Conservation (phyloP, 768 basidiomycete genomes). For the Infundibulicybe gibba region DNA sequence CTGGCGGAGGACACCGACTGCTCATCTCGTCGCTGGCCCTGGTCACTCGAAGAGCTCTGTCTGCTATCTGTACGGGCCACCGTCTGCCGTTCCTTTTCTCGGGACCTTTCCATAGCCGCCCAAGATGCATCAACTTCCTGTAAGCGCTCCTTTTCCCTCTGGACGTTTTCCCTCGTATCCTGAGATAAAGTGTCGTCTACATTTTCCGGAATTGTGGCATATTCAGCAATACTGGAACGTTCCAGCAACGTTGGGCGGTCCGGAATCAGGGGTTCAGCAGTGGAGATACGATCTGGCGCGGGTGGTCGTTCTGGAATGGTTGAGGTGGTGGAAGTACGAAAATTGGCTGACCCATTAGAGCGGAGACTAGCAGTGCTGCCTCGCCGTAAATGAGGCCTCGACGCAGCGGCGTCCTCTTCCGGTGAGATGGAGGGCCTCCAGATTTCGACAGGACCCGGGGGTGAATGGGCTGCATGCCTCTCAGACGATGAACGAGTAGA, state of each 20-base stretch:
- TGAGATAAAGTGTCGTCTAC: not conserved
- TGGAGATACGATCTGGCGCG: constrained; percentile 6
- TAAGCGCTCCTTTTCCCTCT: constrained; percentile 1
- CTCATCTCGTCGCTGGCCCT: constrained; percentile 9
- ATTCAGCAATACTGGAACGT: too few relatives aligned
- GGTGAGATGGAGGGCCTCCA: constrained; percentile 47
- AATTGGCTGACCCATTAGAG: constrained; percentile 37
- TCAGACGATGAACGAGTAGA: constrained; percentile 30
- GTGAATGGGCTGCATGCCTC: constrained; percentile 25
- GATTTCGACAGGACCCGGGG: constrained; percentile 33
- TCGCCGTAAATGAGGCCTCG: constrained; percentile 36
- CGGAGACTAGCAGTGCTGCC: constrained; percentile 48
- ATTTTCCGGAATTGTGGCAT: not conserved
- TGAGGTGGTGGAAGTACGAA: constrained; percentile 36
- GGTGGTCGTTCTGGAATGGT: constrained; percentile 33
- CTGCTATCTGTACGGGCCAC: constrained; percentile 12
- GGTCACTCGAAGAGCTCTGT: constrained; percentile 14
- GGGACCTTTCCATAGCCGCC: constrained; percentile 8
- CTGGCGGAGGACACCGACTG: not conserved
- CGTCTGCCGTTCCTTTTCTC: constrained; percentile 12
- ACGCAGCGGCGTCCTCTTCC: constrained; percentile 37
- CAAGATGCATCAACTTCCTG: constrained; percentile 7
- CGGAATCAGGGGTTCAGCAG: constrained; percentile 4
- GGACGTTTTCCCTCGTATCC: constrained; percentile 8
- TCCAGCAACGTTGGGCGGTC: too few relatives aligned